Percentiles rank a stretch among this genome's conserved stretches.
Conservation (phyloP, 805 yeast genomes). For the Candida sithepensis region DNA sequence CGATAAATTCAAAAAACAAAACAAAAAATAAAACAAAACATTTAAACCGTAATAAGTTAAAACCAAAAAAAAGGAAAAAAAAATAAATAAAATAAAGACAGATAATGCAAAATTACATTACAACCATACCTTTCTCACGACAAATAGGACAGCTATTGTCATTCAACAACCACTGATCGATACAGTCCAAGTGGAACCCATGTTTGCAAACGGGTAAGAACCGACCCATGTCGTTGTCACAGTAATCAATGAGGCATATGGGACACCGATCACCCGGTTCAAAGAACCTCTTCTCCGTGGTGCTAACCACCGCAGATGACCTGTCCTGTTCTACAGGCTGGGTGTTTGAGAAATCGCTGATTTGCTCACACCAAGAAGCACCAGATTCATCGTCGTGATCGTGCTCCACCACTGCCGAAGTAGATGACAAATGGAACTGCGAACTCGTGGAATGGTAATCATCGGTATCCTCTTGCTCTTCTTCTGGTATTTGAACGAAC, state of each 20-base stretch:
- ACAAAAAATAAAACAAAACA: background rate
- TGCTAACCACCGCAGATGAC: background rate
- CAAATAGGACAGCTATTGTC: slow-evolving; percentile 59
- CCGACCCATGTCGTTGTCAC: slow-evolving; percentile 43
- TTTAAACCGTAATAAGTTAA: background rate
- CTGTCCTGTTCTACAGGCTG: background rate
- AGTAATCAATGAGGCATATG: slow-evolving; percentile 51
- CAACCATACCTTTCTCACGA: slow-evolving; percentile 37
- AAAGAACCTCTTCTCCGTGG: slow-evolving; percentile 1
- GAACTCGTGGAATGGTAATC: background rate
- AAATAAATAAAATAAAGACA: background rate
- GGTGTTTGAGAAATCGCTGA: background rate
- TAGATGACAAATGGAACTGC: background rate
- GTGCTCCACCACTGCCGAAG: too few relatives aligned
- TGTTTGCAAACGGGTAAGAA: slow-evolving; percentile 43
- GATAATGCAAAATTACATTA: background rate
- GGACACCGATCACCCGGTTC: slow-evolving; percentile 39
- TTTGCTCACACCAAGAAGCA: background rate
- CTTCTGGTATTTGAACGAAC: slow-evolving; percentile 1
- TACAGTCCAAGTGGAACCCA: slow-evolving; percentile 50
- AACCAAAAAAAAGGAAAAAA: background rate
- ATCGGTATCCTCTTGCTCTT: background rate
- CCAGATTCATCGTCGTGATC: too few relatives aligned
- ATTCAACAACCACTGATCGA: slow-evolving; percentile 54
- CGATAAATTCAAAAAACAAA: background rate